Percentiles rank a stretch among this genome's conserved stretches.
phyloP scores from a whole-genome alignment of 1,284 basidiomycete species.

The Chiua sp. region DNA sequence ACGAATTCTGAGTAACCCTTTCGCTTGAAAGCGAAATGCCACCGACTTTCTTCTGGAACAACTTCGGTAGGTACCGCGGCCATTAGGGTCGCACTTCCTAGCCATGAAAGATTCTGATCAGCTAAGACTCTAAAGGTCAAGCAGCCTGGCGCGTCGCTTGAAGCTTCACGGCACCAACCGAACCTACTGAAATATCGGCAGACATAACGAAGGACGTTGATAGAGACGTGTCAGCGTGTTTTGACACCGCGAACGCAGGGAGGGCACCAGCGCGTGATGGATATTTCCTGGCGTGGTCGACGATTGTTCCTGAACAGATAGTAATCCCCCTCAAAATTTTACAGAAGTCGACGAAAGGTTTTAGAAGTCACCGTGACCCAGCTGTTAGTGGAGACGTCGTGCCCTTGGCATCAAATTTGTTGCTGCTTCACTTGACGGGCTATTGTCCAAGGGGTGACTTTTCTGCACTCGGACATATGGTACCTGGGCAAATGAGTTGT shows the following conservation, averaged over 20 bases:
- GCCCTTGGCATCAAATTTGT: no score
- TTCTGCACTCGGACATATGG: no score
- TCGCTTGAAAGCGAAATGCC: constrained; percentile 19
- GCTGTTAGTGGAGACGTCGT: no score
- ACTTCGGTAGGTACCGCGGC: constrained; percentile 87
- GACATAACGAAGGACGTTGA: constrained; percentile 88
- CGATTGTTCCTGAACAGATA: constrained; percentile 27
- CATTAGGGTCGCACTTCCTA: constrained; percentile 76
- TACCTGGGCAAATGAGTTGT: no score
- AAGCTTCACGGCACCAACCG: background rate
- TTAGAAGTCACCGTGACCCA: no score
- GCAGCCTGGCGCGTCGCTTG: constrained; percentile 57
- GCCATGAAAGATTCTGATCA: constrained; percentile 92
- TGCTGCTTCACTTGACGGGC: no score
- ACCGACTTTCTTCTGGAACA: constrained; percentile 73
- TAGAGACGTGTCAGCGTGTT: constrained; percentile 87
- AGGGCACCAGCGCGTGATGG: constrained; percentile 74
- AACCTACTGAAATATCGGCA: constrained; percentile 85
- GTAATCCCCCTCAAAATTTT: constrained; percentile 16
- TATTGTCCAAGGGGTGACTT: no score
- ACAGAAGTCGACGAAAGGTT: no score
- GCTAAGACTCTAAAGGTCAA: constrained; percentile 88
- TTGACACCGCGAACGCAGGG: constrained; percentile 88
- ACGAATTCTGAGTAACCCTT: constrained; percentile 5
- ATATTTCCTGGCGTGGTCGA: constrained; percentile 25